These are phyloP conservation scores for Chytriomyces sp. DNA, from an alignment of 192 early-diverging fungal species.

Conservation along the genomic window DNA sequence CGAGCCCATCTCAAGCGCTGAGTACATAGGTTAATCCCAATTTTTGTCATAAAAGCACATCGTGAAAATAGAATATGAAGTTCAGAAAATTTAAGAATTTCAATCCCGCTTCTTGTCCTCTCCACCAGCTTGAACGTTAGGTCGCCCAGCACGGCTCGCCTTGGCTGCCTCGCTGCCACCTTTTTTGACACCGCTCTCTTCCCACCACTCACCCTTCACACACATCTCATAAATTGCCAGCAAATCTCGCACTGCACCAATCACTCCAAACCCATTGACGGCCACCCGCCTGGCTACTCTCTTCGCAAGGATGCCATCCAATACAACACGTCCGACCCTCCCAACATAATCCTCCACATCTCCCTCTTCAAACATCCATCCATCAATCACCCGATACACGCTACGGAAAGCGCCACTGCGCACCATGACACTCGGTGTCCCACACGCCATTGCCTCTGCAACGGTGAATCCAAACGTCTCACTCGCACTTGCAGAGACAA, in stretches of 20 bases:
- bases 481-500: slow-evolving; percentile 53
- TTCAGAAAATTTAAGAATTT: no score
- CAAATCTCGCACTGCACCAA: slow-evolving; percentile 40
- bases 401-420: slow-evolving; percentile 45
- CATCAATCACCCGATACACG: slow-evolving; percentile 51
- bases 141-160: neutral
- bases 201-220: slow-evolving; percentile 24
- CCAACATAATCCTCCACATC: slow-evolving; percentile 46
- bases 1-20: no score
- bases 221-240: slow-evolving; percentile 40
- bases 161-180: neutral
- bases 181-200: neutral
- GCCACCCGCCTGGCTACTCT: slow-evolving; percentile 35
- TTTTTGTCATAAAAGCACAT: no score
- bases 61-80: no score
- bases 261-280: slow-evolving; percentile 39
- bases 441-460: slow-evolving; percentile 57
- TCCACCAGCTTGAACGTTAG: neutral
- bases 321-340: slow-evolving; percentile 22
- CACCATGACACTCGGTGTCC: slow-evolving; percentile 51
- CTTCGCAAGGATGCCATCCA: slow-evolving; percentile 22
- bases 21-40: no score
- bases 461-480: slow-evolving; percentile 64
- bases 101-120: neutral
- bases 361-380: slow-evolving; percentile 54